These are phyloP conservation scores for Aspergillus sp. DNA, from an alignment of 2,329 filamentous ascomycete species.

Conservation along the genomic window DNA sequence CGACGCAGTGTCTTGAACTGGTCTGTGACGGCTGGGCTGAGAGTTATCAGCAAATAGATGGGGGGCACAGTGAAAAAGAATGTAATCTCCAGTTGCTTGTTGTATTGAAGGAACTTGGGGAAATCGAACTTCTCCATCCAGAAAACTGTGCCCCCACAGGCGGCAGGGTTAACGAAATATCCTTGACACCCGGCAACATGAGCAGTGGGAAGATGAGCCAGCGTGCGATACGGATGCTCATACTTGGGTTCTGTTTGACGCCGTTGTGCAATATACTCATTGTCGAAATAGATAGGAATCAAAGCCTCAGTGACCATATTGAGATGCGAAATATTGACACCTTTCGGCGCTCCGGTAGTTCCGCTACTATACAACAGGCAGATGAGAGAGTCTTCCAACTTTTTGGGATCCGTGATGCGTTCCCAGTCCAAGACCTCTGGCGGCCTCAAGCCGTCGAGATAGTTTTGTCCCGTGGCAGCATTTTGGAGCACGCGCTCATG, in stretches of 20 bases:
- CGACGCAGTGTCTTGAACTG: constrained; percentile 39
- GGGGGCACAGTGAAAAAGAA: constrained; percentile 54
- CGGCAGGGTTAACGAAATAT: constrained; percentile 39
- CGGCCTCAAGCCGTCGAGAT: constrained; percentile 6
- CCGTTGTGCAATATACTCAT: constrained; percentile 14
- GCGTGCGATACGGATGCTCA: constrained; percentile 9
- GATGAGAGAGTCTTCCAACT: constrained; percentile 14
- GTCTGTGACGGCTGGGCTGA: constrained; percentile 43
- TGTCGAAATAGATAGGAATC: constrained; percentile 7
- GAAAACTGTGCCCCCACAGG: constrained; percentile 38
- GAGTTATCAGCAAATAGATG: constrained; percentile 48
- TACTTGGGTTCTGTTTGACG: constrained; percentile 22
- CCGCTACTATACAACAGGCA: constrained; percentile 51
- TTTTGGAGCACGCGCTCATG: constrained; percentile 16
- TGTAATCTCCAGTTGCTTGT: constrained; percentile 47
- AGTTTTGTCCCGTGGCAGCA: constrained; percentile 10
- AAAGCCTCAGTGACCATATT: constrained; percentile 52
- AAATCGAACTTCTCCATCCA: constrained; percentile 49
- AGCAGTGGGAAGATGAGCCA: constrained; percentile 51
- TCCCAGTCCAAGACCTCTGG: constrained; percentile 15
- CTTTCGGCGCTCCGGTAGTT: constrained; percentile 60
- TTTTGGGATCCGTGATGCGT: constrained; percentile 13
- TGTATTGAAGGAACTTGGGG: constrained; percentile 47
- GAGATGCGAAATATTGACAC: constrained; percentile 55
- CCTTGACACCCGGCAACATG: constrained; percentile 45